Evolutionary conservation across 2,329 filamentous ascomycete genomes (phyloP), one percentile per base, ranked within the genome.

Genomic region (Talaromyces verruculosus): DNA sequence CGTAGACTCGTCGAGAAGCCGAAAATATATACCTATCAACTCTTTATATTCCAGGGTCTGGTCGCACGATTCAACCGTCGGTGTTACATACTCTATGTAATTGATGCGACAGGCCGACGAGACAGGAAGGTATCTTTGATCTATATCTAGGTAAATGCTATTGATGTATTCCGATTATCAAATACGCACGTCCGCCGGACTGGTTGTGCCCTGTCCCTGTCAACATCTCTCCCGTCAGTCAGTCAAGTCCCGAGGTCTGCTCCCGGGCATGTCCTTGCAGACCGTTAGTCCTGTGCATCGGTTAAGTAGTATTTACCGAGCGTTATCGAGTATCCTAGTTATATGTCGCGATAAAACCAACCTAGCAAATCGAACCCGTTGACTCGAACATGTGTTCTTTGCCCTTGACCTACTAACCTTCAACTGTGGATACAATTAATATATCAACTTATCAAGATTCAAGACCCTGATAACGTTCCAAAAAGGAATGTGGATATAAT

Each of bases 201-300:
- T 15, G 25, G 25, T 25, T 25, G 25, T 25, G 25, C 25, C 25
- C 25, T 25, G 25, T 25, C 2, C 25, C 28, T 55, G 53, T 28
- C 37, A 39, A 25, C 19, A 41, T 37, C 30, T 37, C 15, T 39
- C 59, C 59, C 25, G 6, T 6, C 55, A 17, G 6, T 51, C 13
- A 17, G 22, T 8, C 25, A 51, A 30, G 47, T 51, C 47, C 47
- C 47, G 47, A 30, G 13, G n/a, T 30, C 15, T 30, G 6, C 15
- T 30, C 30, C 49, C 25, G 25, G 25, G 25, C 25, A 35, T 35
- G 49, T n/a, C 51, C 57, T 62, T 62, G 60, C 60, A 53, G 45
- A 19, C 60, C 45, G 60, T 62, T 53, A 30, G 30, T 49, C 33
- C 45, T 7, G 33, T 25, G 43, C 45, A 19, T 39, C 60, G 60